Evolutionary conservation across 129 eudicot genomes (phyloP).

Genomic region (Flaveria bidentis): DNA sequence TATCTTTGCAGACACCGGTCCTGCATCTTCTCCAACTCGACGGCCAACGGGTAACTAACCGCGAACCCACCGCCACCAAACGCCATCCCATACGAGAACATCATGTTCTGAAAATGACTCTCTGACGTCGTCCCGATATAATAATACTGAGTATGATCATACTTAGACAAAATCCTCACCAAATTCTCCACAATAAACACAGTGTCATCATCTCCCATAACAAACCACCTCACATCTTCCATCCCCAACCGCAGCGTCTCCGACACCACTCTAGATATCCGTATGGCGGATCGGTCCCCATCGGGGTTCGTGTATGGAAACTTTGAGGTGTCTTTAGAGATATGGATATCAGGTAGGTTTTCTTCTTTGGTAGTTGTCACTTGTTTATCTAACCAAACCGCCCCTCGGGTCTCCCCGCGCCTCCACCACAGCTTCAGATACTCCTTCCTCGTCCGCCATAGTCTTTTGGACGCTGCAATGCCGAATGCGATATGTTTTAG

Average conservation of each 20-base stretch:
- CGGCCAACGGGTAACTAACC: slow-evolving; percentile 68
- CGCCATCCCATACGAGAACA: slow-evolving; percentile 78
- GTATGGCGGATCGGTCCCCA: slow-evolving; percentile 59
- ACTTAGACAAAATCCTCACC: slow-evolving; percentile 55
- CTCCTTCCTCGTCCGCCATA: slow-evolving; percentile 49
- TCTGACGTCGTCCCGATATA: slow-evolving; percentile 77
- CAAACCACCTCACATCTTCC: slow-evolving; percentile 76
- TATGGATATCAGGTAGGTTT: slow-evolving; percentile 44
- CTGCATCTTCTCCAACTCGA: slow-evolving; percentile 72
- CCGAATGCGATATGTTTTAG: slow-evolving; percentile 56
- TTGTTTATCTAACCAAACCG: slow-evolving; percentile 53
- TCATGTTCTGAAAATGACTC: slow-evolving; percentile 76
- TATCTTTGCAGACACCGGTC: slow-evolving; percentile 68
- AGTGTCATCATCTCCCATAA: slow-evolving; percentile 93
- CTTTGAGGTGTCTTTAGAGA: slow-evolving; percentile 54
- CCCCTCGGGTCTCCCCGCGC: slow-evolving; percentile 52
- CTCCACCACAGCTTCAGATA: slow-evolving; percentile 66
- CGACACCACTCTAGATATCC: slow-evolving; percentile 74
- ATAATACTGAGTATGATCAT: slow-evolving; percentile 66
- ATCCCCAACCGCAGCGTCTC: slow-evolving; percentile 67
- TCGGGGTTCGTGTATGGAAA: slow-evolving; percentile 58
- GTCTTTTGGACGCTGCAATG: slow-evolving; percentile 53
- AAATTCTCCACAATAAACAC: slow-evolving; percentile 69
- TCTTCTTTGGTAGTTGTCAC: slow-evolving; percentile 39
- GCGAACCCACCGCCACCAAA: slow-evolving; percentile 93